Evolutionary conservation across 768 basidiomycete species (phyloP).

Genomic region (Russula foetens): DNA sequence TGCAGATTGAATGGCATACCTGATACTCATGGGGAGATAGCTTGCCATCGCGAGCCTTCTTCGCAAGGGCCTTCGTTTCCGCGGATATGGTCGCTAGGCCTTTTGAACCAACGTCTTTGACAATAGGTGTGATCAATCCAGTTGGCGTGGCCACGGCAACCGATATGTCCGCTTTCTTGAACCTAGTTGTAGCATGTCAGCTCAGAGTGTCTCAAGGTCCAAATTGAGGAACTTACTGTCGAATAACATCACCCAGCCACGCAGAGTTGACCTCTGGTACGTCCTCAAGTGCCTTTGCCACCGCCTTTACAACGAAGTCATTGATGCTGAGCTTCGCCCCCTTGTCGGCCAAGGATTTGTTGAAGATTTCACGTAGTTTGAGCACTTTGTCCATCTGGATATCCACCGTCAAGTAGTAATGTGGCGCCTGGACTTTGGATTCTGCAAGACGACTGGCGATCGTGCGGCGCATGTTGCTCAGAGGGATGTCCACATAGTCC

Average conservation of each 20-base stretch:
- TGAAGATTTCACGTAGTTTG: constrained; percentile 94
- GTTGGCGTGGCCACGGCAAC: constrained; percentile 94
- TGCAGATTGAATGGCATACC: constrained; percentile 34
- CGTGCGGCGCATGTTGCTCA: constrained; percentile 89
- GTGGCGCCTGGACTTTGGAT: constrained; percentile 91
- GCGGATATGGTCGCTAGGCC: constrained; percentile 90
- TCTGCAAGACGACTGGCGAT: constrained; percentile 88
- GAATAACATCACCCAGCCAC: constrained; percentile 92
- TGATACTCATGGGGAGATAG: constrained; percentile 94
- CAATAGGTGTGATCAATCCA: constrained; percentile 95
- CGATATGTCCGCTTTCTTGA: constrained; percentile 95
- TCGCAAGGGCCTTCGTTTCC: constrained; percentile 86
- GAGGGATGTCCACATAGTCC: constrained; percentile 84
- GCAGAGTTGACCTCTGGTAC: constrained; percentile 98
- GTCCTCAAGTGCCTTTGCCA: constrained; percentile 82
- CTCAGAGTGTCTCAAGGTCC: not conserved
- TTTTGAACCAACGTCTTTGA: constrained; percentile 88
- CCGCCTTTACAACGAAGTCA: constrained; percentile 96
- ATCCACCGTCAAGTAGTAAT: constrained; percentile 94
- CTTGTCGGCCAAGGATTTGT: constrained; percentile 81
- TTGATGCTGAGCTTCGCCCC: constrained; percentile 91
- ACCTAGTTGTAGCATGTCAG: constrained; percentile 38
- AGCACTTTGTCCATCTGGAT: constrained; percentile 94
- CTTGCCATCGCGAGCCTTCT: constrained; percentile 95
- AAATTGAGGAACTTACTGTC: constrained; percentile 58